Conservation (phyloP, 306 rosid genomes). For the Oemleria cerasiformis region DNA sequence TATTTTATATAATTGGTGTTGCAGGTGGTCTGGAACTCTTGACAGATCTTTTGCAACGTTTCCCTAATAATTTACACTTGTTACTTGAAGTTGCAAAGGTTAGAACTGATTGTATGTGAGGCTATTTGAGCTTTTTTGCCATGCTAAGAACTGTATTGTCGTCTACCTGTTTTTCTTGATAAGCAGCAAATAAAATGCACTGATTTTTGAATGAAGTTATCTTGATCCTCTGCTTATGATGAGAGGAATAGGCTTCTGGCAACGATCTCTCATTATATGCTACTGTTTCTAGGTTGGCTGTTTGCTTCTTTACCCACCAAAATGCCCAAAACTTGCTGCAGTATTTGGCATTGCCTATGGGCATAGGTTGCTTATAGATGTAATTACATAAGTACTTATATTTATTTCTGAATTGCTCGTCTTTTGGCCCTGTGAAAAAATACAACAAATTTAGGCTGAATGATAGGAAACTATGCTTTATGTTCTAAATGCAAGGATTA, state of each 20-base stretch:
- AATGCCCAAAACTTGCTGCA: not conserved
- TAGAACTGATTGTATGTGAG: slow-evolving; percentile 30
- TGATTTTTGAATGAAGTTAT: not conserved
- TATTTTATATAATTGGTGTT: slow-evolving; percentile 21
- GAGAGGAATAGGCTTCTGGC: not conserved
- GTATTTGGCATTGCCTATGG: not conserved
- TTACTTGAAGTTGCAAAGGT: slow-evolving; percentile 97
- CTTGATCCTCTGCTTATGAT: not conserved
- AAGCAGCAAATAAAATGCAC: not conserved
- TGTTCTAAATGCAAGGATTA: slow-evolving; percentile 10
- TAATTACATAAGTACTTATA: not conserved
- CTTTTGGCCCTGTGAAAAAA: not conserved
- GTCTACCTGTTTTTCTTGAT: not conserved
- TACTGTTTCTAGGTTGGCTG: not conserved
- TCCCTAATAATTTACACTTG: slow-evolving; percentile 83
- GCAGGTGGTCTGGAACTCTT: slow-evolving; percentile 94
- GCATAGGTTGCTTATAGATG: not conserved
- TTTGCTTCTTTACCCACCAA: not conserved
- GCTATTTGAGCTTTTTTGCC: slow-evolving; percentile 12
- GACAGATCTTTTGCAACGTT: slow-evolving; percentile 86
- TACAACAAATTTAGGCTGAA: not conserved
- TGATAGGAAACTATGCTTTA: not conserved
- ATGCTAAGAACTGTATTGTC: slow-evolving; percentile 2
- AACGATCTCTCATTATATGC: not conserved
- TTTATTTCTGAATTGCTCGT: not conserved